Evolutionary conservation across 768 basidiomycete genomes (phyloP).

Genomic region (Mycena haematopus): DNA sequence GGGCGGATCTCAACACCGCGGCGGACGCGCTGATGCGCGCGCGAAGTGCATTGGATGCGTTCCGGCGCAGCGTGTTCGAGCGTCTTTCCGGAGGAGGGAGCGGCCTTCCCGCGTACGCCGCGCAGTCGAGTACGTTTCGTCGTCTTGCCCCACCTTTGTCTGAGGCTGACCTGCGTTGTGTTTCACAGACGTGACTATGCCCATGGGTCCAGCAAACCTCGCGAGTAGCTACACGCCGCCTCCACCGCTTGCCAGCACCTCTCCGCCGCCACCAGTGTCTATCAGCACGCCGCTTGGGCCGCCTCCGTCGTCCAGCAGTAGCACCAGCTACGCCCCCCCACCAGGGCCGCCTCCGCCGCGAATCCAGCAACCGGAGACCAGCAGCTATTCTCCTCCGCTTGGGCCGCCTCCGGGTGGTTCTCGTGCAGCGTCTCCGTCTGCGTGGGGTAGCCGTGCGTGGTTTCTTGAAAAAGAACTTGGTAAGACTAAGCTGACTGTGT

Average conservation of each 20-base stretch:
- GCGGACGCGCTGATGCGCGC: constrained; percentile 26
- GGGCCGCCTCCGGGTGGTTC: constrained; percentile 13
- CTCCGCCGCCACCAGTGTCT: not conserved
- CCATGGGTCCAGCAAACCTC: not conserved
- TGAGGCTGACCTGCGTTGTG: too few relatives aligned
- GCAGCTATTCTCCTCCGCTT: constrained; percentile 16
- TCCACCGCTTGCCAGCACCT: not conserved
- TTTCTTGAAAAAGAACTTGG: too few relatives aligned
- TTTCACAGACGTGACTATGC: not conserved
- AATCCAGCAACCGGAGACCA: not conserved
- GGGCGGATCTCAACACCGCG: constrained; percentile 30
- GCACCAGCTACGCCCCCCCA: not conserved
- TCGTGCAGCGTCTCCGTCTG: constrained; percentile 1
- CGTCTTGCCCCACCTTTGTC: too few relatives aligned
- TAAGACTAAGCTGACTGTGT: too few relatives aligned
- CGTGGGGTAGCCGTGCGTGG: too few relatives aligned
- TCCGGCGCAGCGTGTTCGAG: constrained; percentile 24
- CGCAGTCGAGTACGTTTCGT: not conserved
- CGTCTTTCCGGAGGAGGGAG: not conserved
- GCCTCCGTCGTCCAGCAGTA: not conserved
- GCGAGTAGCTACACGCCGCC: not conserved
- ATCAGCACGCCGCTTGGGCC: not conserved
- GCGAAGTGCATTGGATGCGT: constrained; percentile 25
- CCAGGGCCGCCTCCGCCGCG: not conserved
- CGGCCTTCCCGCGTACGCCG: not conserved